Evolutionary conservation across 2,329 filamentous ascomycete genomes (phyloP).

Genomic region (Didymella sp.): DNA sequence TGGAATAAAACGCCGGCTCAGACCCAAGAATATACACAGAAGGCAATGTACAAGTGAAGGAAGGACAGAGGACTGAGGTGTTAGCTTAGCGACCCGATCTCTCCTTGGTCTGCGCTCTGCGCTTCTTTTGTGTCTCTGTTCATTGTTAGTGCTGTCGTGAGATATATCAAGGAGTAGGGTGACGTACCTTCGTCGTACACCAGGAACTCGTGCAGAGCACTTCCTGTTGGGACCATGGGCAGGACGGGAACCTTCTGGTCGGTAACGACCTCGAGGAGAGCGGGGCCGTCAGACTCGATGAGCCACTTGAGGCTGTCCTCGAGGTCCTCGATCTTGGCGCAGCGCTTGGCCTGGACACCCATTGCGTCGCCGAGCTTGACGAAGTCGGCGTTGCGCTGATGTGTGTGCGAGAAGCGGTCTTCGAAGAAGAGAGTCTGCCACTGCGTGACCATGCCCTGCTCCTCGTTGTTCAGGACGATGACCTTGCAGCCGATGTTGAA

Average conservation of each 20-base stretch:
- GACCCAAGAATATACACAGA: conserved; percentile 31
- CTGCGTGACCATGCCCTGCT: conserved; percentile 98
- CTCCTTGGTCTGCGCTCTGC: conserved; percentile 41
- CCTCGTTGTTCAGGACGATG: conserved; percentile 93
- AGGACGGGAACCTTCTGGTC: conserved; percentile 92
- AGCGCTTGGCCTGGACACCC: conserved; percentile 78
- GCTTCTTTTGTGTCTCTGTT: conserved; percentile 33
- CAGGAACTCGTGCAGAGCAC: conserved; percentile 89
- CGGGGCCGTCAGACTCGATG: conserved; percentile 83
- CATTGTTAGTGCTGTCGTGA: conserved; percentile 15
- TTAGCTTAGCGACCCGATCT: conserved; percentile 35
- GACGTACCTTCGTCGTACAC: conserved; percentile 78
- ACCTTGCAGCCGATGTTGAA: conserved; percentile 98
- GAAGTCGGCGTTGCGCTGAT: conserved; percentile 95
- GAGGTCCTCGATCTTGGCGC: conserved; percentile 77
- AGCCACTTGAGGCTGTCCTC: conserved; percentile 84
- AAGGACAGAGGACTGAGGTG: not conserved
- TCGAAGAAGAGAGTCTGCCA: conserved; percentile 99
- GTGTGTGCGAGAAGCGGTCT: conserved; percentile 89
- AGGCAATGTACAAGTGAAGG: conserved; percentile 21
- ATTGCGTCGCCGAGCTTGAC: conserved; percentile 92
- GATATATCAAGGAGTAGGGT: no score
- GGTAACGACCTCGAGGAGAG: conserved; percentile 87
- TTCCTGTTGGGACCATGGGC: conserved; percentile 93
- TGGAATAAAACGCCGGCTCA: conserved; percentile 24